Evolutionary conservation across 2,329 filamentous ascomycete genomes (phyloP), one percentile per base, ranked within the genome.

Genomic region (Tolypocladium sp.): DNA sequence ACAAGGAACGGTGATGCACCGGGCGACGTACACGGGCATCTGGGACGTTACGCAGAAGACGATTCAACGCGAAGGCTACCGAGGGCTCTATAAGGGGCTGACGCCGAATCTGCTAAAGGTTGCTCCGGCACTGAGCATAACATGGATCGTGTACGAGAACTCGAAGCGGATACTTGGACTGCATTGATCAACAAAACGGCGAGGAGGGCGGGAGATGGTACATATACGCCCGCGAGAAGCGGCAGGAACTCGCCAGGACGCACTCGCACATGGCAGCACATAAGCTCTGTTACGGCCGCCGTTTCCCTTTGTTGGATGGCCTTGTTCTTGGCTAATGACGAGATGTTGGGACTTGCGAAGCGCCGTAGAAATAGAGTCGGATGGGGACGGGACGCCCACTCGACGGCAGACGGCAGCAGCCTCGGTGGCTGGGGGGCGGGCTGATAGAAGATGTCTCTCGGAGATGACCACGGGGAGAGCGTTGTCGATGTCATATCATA

Each of bases 51-150:
- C 91, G 1, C 82, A 82, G 58, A 91, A 89, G 75, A 99, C 94
- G 10, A 77, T 96, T 41, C 81, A 86, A 66, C 85, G 88, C 56
- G 94, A 99, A 75, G 94, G 94, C 1, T 71, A 90, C 42, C 82
- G 90, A 60, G 94, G 94, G 2, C 79, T 99, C 59, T 99, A 96
- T 80, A 96, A 95, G 74, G 94, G 94, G 1, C 79, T 97, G 64
- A 96, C 93, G 49, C 94, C 94, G 6, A 99, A 97, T 71, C 79
- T 99, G 44, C 80, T 99, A 66, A 99, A 99, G 78, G 94, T 99
- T 41, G 92, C 94, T 12, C 94, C 94, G 2, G 92, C 94, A 37
- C 88, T 99, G 58, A 96, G 92, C 67, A 97, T 99, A 71, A 92
- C 91, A 58, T 96, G 94, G 80, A 85, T 96, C 68, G 89, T 94